Conservation (phyloP, 345 rosid genomes). For the Citrus medica region DNA sequence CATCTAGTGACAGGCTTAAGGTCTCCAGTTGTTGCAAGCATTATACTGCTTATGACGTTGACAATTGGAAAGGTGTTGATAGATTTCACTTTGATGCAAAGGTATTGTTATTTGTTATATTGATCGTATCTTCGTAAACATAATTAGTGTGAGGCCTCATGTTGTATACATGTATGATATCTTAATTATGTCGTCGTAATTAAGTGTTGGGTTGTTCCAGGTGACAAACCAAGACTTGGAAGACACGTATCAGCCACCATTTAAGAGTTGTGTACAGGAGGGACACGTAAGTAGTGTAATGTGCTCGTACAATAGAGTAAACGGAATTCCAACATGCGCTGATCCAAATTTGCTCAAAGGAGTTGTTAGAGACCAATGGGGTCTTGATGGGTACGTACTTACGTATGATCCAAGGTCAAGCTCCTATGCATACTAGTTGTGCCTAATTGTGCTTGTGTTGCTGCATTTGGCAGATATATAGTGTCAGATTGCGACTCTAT, state of each 20-base stretch:
- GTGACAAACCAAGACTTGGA: constrained; percentile 44
- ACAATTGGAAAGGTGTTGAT: constrained; percentile 35
- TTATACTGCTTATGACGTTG: constrained; percentile 46
- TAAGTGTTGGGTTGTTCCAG: constrained; percentile 11
- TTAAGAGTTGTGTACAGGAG: constrained; percentile 39
- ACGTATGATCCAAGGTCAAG: not conserved
- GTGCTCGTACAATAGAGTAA: constrained; percentile 48
- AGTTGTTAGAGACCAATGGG: constrained; percentile 35
- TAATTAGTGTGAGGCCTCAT: not conserved
- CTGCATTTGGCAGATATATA: constrained; percentile 34
- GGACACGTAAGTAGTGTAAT: constrained; percentile 37
- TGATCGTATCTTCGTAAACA: too few relatives aligned
- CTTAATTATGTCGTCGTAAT: too few relatives aligned
- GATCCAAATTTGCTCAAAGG: constrained; percentile 35
- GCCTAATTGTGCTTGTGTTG: not conserved
- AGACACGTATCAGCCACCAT: constrained; percentile 47
- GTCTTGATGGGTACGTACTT: constrained; percentile 33
- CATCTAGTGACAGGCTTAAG: constrained; percentile 20
- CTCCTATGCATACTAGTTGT: not conserved
- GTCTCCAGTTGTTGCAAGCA: constrained; percentile 50
- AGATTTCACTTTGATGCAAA: constrained; percentile 38
- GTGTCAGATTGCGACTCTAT: constrained; percentile 71
- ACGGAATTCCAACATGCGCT: constrained; percentile 40
- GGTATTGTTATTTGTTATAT: constrained; percentile 14
- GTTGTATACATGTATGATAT: not conserved